phyloP scores from a whole-genome alignment of 1,284 basidiomycete genomes.

The Pisolithus thermaeus region DNA sequence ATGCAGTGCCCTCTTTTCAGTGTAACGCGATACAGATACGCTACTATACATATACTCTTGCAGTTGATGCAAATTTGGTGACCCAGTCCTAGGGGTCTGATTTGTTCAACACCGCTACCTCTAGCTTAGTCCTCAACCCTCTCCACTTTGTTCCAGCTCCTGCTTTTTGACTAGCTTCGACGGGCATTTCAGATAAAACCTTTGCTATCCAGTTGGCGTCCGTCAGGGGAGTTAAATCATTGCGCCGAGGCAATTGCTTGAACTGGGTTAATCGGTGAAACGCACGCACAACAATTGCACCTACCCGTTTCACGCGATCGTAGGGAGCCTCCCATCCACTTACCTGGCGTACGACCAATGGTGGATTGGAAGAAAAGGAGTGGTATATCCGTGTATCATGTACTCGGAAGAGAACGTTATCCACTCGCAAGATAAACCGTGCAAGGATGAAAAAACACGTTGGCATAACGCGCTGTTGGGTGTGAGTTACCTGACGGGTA shows the following conservation, averaged over 20 bases:
- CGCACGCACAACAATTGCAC: conserved; percentile 12
- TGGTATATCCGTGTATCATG: conserved; percentile 91
- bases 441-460: conserved; percentile 90
- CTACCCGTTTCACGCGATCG: conserved; percentile 70
- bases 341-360: conserved; percentile 72
- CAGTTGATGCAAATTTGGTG: too few species aligned
- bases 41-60: background rate
- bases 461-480: conserved; percentile 88
- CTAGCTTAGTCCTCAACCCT: conserved; percentile 52
- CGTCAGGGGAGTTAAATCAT: conserved; percentile 87
- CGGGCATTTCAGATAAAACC: conserved; percentile 62
- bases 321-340: conserved; percentile 91
- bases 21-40: background rate
- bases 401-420: conserved; percentile 89
- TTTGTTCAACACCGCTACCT: conserved; percentile 29
- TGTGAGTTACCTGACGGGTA: conserved; percentile 1
- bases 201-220: conserved; percentile 85
- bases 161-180: conserved; percentile 49
- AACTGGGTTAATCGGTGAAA: conserved; percentile 2
- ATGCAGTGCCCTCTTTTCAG: too few species aligned
- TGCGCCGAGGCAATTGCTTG: conserved; percentile 71
- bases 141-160: conserved; percentile 76
- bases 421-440: conserved; percentile 92
- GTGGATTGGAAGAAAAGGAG: conserved; percentile 59
- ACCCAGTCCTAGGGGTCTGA: too few species aligned